Evolutionary conservation across 768 basidiomycete genomes (phyloP).

Genomic region (Suillus paluster): DNA sequence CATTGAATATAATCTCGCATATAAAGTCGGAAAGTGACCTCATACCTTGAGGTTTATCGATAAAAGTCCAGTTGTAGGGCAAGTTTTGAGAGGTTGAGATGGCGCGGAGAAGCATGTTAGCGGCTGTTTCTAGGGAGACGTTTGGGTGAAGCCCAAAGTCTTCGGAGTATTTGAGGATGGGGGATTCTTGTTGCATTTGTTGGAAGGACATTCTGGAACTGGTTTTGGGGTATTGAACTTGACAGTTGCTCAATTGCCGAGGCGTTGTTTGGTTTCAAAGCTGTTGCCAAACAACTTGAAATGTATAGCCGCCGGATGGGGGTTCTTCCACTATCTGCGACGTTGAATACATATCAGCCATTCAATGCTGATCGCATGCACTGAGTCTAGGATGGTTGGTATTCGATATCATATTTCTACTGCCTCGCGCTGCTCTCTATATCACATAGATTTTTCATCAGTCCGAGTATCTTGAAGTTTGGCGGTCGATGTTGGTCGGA

Average conservation of each 20-base stretch:
- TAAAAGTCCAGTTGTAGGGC: slow-evolving; percentile 74
- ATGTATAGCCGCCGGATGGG: background rate
- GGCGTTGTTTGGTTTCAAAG: slow-evolving; percentile 36
- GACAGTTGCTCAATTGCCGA: background rate
- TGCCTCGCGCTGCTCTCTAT: no score
- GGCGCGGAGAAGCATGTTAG: slow-evolving; percentile 65
- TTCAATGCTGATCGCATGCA: no score
- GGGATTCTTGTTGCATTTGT: slow-evolving; percentile 60
- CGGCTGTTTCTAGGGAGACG: slow-evolving; percentile 60
- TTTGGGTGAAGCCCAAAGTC: slow-evolving; percentile 59
- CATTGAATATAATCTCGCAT: no score
- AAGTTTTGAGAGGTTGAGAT: slow-evolving; percentile 55
- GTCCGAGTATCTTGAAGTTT: no score
- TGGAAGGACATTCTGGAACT: slow-evolving; percentile 36
- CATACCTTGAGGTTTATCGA: slow-evolving; percentile 79
- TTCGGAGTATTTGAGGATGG: slow-evolving; percentile 76
- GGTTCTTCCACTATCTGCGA: no score
- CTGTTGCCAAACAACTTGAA: slow-evolving; percentile 35
- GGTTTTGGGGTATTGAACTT: background rate
- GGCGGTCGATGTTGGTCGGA: no score
- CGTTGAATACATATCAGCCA: no score
- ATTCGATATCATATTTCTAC: no score
- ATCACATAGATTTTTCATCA: no score
- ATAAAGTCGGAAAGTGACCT: no score
- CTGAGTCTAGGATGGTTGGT: no score